Evolutionary conservation across 192 early-diverging fungal species (phyloP), one percentile per base, ranked within the genome.

Genomic region (Rhizoclosmatium sp.): DNA sequence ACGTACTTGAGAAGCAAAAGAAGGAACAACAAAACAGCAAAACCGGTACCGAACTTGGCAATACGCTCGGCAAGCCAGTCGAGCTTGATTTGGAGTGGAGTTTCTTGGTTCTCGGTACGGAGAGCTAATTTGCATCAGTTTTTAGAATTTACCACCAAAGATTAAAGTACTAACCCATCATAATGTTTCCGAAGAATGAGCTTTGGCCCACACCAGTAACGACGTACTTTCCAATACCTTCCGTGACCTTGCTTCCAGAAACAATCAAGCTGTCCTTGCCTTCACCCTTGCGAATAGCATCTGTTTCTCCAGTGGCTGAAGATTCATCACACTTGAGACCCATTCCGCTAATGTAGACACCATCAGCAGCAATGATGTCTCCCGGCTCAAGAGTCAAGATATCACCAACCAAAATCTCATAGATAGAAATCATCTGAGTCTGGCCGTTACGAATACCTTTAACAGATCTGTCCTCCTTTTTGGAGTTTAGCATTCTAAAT

Each of bases 291-390:
- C 92, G 92, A 78, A 97, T 87, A 0, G 94, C 85, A 69, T 94
- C 90, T 3, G 95, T 92, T 85, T 99, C 97, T 67, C 97, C 97
- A 3, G 97, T 99, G 3, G 92, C 91, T 49, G 94, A 91, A 47
- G 92, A 93, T 82, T 99, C 97, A 86, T 99, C 97, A 80, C 90
- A 92, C 46, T 88, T 88, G 61, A 97, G 83, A 83, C 94, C 93
- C 82, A 92, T 93, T 19, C 92, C 94, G 54, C 80, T 80, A 49
- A 98, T 78, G 67, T 91, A 90, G 58, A 98, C 82, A 79, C 95
- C 96, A 81, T 99, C 97, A 12, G 95, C 96, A 2, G 95, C 92
- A 31, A 98, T 76, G n/a, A 98, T 93, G 82, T 98, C 97, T 72
- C 98, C 98, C 3, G 95, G 93, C 76, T 96, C 94, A 65, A 99